Evolutionary conservation across 345 rosid genomes (phyloP).

Genomic region (Lepidium africanum): DNA sequence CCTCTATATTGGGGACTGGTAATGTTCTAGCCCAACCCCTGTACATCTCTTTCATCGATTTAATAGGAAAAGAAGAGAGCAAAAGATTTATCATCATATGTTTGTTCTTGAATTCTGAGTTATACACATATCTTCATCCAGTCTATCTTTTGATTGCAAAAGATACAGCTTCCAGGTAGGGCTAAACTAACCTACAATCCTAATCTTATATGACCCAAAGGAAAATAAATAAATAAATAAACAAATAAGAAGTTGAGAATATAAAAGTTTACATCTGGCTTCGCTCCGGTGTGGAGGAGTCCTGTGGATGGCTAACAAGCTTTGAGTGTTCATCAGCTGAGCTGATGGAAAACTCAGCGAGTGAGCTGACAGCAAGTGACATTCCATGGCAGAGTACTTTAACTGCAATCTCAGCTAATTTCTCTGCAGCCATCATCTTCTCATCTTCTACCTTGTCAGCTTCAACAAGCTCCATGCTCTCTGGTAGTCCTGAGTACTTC

Average conservation of each 20-base stretch:
- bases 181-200: conserved; percentile 2
- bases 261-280: neutral
- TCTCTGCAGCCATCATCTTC: conserved; percentile 48
- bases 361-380: conserved; percentile 75
- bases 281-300: conserved; percentile 10
- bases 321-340: conserved; percentile 60
- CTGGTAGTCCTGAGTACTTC: conserved; percentile 33
- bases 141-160: neutral
- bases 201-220: neutral
- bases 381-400: conserved; percentile 87
- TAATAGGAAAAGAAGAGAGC: neutral
- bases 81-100: neutral
- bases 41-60: neutral
- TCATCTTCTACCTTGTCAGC: conserved; percentile 48
- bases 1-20: too few species aligned
- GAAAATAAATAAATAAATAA: neutral
- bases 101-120: neutral
- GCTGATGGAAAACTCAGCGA: conserved; percentile 52
- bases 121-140: conserved; percentile 1
- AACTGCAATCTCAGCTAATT: conserved; percentile 67
- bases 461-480: conserved; percentile 54
- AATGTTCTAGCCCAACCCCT: too few species aligned
- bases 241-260: neutral
- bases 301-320: conserved; percentile 51
- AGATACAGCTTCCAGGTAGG: neutral